Base-by-base conservation (phyloP, 371 early-diverging fungal genomes). In the Smittium mucronatum region DNA sequence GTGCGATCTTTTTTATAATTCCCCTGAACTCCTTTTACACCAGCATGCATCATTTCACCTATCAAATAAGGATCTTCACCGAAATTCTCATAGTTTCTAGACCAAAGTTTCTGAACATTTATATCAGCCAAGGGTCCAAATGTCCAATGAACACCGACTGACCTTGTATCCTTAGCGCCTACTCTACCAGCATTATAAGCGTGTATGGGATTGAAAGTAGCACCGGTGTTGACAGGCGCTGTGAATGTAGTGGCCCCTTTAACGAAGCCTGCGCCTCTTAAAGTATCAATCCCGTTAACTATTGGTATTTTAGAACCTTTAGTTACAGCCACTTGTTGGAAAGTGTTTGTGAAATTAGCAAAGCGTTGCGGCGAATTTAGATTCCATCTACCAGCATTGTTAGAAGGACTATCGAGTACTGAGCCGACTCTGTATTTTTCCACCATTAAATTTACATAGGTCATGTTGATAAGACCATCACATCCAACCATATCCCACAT, bases 51-150 rank as follows among this genome's bases (percentile, higher is more conserved):
- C 84, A 88, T 81, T 58, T 78, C 71, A 0, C 84, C 75, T 0
- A 80, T 78, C 35, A 88, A 72, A 70, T 80, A 78, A 11, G 88
- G 87, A 57, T 88, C 88, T 70, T 83, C 83, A 8, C 83, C 83
- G 74, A 82, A 81, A 67, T 76, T 78, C 66, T 88, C 87, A 71
- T 83, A 88, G 0, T 83, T 83, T 16, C 87, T 83, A 1, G 87
- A 81, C 88, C 88, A 88, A 67, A 85, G 81, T 76, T 86, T 87
- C 65, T 82, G 84, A 28, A 84, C 82, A 0, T 84, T 83, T 58
- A 88, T 72, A 68, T 88, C 87, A 1, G 85, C 72, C n/a, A 86
- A 80, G 0, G 88, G 88, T 0, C 83, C 81, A 81, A 87, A 86
- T 16, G 82, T 81, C 87, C 86, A 86, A 36, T 80, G 82, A 31